Evolutionary conservation across 352 stramenopile species (phyloP).

Genomic region (Phytophthora cryptogea): DNA sequence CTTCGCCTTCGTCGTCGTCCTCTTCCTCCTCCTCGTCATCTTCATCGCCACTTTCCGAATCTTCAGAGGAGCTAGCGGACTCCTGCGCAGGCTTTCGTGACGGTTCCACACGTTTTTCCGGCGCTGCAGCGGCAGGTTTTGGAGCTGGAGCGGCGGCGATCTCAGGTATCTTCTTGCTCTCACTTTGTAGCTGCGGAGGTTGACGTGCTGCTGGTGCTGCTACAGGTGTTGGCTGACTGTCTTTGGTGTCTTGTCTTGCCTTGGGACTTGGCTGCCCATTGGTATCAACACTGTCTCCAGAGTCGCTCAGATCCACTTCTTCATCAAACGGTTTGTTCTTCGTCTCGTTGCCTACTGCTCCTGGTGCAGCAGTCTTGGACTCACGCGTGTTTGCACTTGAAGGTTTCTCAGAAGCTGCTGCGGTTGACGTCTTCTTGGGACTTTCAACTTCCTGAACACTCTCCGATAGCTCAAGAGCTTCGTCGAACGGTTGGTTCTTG

Average conservation of each 20-base stretch:
- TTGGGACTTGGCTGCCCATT: constrained; percentile 71
- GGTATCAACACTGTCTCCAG: constrained; percentile 83
- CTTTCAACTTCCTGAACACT: constrained; percentile 81
- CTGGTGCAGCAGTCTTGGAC: constrained; percentile 7
- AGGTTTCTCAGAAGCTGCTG: constrained; percentile 25
- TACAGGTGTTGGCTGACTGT: constrained; percentile 9
- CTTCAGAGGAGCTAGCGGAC: constrained; percentile 71
- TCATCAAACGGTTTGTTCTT: constrained; percentile 90
- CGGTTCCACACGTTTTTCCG: constrained; percentile 44
- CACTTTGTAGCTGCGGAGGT: constrained; percentile 9
- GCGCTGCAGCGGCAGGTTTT: constrained; percentile 31
- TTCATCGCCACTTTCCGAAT: constrained; percentile 67
- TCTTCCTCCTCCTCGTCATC: constrained; percentile 72
- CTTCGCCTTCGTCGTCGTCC: constrained; percentile 56
- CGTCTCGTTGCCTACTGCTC: constrained; percentile 43
- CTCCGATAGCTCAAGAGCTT: constrained; percentile 81
- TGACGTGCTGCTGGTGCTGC: constrained; percentile 14
- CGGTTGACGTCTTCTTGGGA: constrained; percentile 37
- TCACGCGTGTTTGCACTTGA: constrained; percentile 1
- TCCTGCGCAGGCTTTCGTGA: constrained; percentile 57
- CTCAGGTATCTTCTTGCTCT: constrained; percentile 18
- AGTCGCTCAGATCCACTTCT: constrained; percentile 87
- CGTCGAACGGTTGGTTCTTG: constrained; percentile 84
- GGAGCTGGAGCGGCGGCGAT: constrained; percentile 12
- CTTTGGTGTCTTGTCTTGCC: constrained; percentile 24